These are phyloP conservation scores for Metarhizium anisopliae DNA, from an alignment of 2,329 filamentous ascomycete genomes.

Conservation along the genomic window DNA sequence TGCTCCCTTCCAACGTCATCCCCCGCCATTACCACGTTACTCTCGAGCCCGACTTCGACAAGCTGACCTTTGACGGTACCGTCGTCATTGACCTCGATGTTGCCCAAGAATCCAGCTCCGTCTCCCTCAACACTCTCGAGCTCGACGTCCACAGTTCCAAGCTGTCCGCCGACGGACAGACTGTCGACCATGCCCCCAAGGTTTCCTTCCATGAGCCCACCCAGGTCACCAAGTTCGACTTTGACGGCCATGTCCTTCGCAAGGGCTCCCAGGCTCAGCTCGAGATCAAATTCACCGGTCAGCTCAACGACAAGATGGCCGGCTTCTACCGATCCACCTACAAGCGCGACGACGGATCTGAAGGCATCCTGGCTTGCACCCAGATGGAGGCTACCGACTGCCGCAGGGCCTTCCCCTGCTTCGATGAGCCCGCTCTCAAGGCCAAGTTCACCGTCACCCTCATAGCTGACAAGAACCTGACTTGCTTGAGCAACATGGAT, in stretches of 20 bases:
- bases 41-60: conserved; percentile 82
- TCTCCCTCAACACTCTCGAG: conserved; percentile 82
- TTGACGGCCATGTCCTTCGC: conserved; percentile 56
- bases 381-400: conserved; percentile 98
- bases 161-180: conserved; percentile 35
- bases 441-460: conserved; percentile 86
- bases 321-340: conserved; percentile 96
- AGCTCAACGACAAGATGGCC: conserved; percentile 89
- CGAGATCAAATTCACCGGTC: conserved; percentile 57
- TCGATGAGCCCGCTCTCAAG: conserved; percentile 92
- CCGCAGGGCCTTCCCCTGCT: conserved; percentile 87
- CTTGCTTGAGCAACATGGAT: conserved; percentile 96
- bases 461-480: conserved; percentile 81
- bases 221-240: conserved; percentile 74
- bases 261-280: conserved; percentile 67
- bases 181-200: conserved; percentile 31
- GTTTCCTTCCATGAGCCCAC: conserved; percentile 67
- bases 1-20: conserved; percentile 85
- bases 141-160: conserved; percentile 66
- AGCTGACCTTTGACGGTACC: conserved; percentile 76
- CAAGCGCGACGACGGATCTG: conserved; percentile 70
- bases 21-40: conserved; percentile 88
- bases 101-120: conserved; percentile 70
- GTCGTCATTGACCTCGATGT: conserved; percentile 81
- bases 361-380: conserved; percentile 77